phyloP scores from a whole-genome alignment of 2,329 filamentous ascomycete species.

The Calonectria hawksworthii region DNA sequence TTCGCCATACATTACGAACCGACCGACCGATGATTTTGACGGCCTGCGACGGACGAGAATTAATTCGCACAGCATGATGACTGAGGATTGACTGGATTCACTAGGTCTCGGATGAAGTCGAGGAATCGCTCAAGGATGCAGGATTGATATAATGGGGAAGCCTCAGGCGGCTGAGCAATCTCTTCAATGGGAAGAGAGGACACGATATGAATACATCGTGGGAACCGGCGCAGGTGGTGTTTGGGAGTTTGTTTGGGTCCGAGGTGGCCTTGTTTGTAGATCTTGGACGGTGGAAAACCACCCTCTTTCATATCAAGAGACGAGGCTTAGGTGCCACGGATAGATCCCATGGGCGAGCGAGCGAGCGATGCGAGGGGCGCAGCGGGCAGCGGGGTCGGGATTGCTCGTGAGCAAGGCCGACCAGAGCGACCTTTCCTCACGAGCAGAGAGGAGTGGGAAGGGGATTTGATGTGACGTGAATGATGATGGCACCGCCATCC shows the following conservation, averaged over 20 bases:
- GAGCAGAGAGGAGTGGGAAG: not conserved
- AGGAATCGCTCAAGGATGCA: conserved; percentile 45
- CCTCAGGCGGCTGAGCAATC: conserved; percentile 49
- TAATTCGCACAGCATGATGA: conserved; percentile 28
- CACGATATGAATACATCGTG: conserved; percentile 45
- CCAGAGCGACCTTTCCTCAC: not conserved
- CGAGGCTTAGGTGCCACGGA: conserved; percentile 31
- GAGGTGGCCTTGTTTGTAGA: conserved; percentile 53
- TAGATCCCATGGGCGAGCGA: conserved; percentile 12
- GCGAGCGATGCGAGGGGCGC: conserved; percentile 27
- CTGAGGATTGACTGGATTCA: conserved; percentile 47
- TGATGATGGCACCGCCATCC: conserved; percentile 7
- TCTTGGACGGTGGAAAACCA: conserved; percentile 62
- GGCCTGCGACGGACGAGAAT: conserved; percentile 25
- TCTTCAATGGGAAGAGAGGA: conserved; percentile 52
- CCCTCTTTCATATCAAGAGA: conserved; percentile 59
- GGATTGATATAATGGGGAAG: conserved; percentile 50
- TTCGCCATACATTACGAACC: conserved; percentile 32
- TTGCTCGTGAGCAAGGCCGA: not conserved
- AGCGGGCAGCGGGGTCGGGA: conserved; percentile 22
- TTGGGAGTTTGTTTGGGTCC: conserved; percentile 49
- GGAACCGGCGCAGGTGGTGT: conserved; percentile 46
- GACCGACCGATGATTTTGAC: conserved; percentile 32
- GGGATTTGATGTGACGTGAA: conserved; percentile 11
- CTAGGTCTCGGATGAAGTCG: conserved; percentile 47